Base-by-base conservation (phyloP, 305 asterid genomes). In the Petunia hybrid region DNA sequence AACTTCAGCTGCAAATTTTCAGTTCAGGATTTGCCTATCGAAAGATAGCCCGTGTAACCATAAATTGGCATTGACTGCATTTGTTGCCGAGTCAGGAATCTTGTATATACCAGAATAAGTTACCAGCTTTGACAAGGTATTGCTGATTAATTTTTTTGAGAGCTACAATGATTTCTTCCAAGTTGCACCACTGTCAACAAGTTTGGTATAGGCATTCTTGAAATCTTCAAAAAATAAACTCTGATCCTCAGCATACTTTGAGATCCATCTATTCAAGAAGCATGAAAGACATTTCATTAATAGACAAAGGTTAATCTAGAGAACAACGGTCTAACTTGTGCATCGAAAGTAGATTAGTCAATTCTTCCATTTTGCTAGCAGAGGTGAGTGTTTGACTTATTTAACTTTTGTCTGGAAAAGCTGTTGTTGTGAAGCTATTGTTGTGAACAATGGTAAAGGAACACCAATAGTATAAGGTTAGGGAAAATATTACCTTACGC, bases 221-320 rank as follows among this genome's bases (percentile, higher is more conserved):
- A 95, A 95, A 84, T 95, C 98, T 80, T 91, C 87, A 70, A 94
- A 95, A 83, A 94, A 95, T 78, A 90, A 88, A 78, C 83, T 78
- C 83, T 95, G 91, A 69, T 95, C 90, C 39, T 87, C 87, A 16
- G 99, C 98, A 53, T 94, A 95, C 89, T 88, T 92, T 71, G 94
- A 60, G 83, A 94, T 91, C 98, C 99, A 95, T 86, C 96, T 94
- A 90, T 79, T 68, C 60, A 64, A 48, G 57, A 84, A 70, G 69
- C 79, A 73, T 56, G 59, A 13, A 12, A 64, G 12, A 14, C 12
- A 45, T 22, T 46, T 46, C 31, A 46, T 13, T 36, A 73, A 14
- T 31, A 73, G 7, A 48, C 45, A 35, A 13, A 65, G 61, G 76
- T 45, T 67, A 60, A 43, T 48, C 84, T 67, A 38, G 13, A 73